These are phyloP conservation scores for Porcisia deanei DNA, from an alignment of 208 protist species.

Conservation along the genomic window DNA sequence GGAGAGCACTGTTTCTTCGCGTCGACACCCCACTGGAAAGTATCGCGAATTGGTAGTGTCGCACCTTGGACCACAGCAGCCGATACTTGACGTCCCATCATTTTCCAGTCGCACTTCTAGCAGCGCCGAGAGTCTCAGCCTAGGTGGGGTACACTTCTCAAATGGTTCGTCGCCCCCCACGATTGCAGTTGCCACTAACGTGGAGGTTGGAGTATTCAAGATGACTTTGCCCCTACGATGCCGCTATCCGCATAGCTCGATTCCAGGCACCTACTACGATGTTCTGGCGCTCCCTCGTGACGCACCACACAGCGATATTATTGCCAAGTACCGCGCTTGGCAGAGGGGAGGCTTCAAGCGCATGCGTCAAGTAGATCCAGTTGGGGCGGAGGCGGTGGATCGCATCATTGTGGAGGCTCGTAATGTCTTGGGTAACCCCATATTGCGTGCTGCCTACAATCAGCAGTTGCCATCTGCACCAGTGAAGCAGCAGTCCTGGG, in stretches of 20 bases:
- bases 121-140: constrained; percentile 20
- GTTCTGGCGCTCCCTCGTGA: constrained; percentile 54
- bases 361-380: constrained; percentile 50
- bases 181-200: neutral
- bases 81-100: constrained; percentile 20
- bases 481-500: constrained; percentile 30
- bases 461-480: constrained; percentile 30
- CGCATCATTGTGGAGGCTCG: constrained; percentile 79
- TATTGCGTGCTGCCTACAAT: constrained; percentile 73
- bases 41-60: constrained; percentile 24
- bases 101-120: constrained; percentile 43
- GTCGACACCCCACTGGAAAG: constrained; percentile 26
- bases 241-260: constrained; percentile 72
- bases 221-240: constrained; percentile 76
- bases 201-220: constrained; percentile 33
- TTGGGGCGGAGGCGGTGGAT: constrained; percentile 61
- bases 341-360: constrained; percentile 64
- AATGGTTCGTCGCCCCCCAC: constrained; percentile 15
- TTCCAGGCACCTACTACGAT: constrained; percentile 87
- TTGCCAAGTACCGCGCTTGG: constrained; percentile 67
- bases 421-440: constrained; percentile 73
- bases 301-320: constrained; percentile 50
- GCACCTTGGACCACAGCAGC: constrained; percentile 20
- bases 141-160: neutral
- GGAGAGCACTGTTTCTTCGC: constrained; percentile 28